phyloP scores from a whole-genome alignment of 2,329 filamentous ascomycete genomes.

The Calonectria multiphialidica region DNA sequence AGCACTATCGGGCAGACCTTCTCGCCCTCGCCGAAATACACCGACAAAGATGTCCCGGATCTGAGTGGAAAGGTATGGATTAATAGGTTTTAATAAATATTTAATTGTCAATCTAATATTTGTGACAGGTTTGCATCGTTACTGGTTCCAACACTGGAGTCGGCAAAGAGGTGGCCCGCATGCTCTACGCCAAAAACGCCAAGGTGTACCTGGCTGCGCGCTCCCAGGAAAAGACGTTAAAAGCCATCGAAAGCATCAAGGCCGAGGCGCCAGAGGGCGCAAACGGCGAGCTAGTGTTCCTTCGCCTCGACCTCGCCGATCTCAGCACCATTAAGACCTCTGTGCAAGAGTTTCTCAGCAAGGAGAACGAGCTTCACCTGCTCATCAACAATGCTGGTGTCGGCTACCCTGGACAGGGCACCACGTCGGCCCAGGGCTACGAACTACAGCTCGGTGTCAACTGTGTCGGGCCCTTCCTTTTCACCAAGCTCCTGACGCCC shows the following conservation, averaged over 20 bases:
- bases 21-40: slow-evolving; percentile 5
- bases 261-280: slow-evolving; percentile 45
- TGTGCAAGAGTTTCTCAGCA: slow-evolving; percentile 39
- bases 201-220: slow-evolving; percentile 67
- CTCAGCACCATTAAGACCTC: slow-evolving; percentile 30
- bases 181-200: slow-evolving; percentile 66
- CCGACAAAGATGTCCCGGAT: slow-evolving; percentile 13
- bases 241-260: slow-evolving; percentile 58
- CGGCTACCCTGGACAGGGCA: slow-evolving; percentile 51
- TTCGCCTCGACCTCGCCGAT: slow-evolving; percentile 57
- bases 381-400: slow-evolving; percentile 59
- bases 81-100: not conserved
- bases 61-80: slow-evolving; percentile 8
- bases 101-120: not conserved
- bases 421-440: slow-evolving; percentile 52
- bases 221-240: slow-evolving; percentile 53
- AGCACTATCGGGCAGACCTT: slow-evolving; percentile 7
- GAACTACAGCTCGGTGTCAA: slow-evolving; percentile 58
- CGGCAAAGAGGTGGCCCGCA: slow-evolving; percentile 62
- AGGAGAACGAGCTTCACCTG: slow-evolving; percentile 47
- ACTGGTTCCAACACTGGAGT: slow-evolving; percentile 56
- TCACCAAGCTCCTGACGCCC: slow-evolving; percentile 53
- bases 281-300: slow-evolving; percentile 52
- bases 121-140: slow-evolving; percentile 61
- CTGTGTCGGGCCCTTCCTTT: slow-evolving; percentile 54